Conservation (phyloP, 768 basidiomycete species). For the Boletus pseudo-olivaceus region DNA sequence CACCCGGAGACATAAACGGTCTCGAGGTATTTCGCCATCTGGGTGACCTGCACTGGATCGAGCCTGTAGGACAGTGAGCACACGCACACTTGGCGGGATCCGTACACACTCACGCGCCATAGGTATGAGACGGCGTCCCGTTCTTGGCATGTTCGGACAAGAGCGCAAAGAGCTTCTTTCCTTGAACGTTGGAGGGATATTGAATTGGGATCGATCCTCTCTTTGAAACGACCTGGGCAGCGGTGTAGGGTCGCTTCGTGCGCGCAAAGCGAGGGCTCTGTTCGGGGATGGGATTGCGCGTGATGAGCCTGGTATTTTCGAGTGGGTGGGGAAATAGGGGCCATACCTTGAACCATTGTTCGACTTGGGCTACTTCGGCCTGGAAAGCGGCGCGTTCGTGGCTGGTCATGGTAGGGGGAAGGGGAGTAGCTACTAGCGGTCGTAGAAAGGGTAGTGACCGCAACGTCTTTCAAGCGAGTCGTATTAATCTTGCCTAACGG, state of each 20-base stretch:
- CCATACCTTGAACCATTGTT: conserved; percentile 89
- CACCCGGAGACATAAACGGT: conserved; percentile 98
- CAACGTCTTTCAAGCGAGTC: not conserved
- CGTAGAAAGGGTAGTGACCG: too few relatives aligned
- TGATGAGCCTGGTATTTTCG: too few relatives aligned
- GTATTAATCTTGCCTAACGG: conserved; percentile 27
- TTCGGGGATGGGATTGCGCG: not conserved
- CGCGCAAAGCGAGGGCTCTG: conserved; percentile 85
- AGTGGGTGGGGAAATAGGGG: conserved; percentile 11
- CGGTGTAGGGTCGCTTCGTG: conserved; percentile 89
- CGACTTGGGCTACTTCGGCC: conserved; percentile 79
- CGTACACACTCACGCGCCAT: conserved; percentile 78
- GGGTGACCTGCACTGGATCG: conserved; percentile 96
- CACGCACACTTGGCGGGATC: not conserved
- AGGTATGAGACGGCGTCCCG: conserved; percentile 88
- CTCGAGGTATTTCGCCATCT: conserved; percentile 98
- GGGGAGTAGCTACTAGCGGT: too few relatives aligned
- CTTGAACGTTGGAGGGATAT: conserved; percentile 83
- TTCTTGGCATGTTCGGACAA: conserved; percentile 74
- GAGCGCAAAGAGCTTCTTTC: conserved; percentile 79
- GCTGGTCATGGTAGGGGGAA: conserved; percentile 43
- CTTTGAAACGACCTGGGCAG: conserved; percentile 90
- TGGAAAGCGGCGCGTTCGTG: conserved; percentile 68
- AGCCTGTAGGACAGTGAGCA: conserved; percentile 52
- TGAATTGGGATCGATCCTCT: conserved; percentile 81